phyloP scores from a whole-genome alignment of 1,284 basidiomycete species.

The Tilletia setariae region DNA sequence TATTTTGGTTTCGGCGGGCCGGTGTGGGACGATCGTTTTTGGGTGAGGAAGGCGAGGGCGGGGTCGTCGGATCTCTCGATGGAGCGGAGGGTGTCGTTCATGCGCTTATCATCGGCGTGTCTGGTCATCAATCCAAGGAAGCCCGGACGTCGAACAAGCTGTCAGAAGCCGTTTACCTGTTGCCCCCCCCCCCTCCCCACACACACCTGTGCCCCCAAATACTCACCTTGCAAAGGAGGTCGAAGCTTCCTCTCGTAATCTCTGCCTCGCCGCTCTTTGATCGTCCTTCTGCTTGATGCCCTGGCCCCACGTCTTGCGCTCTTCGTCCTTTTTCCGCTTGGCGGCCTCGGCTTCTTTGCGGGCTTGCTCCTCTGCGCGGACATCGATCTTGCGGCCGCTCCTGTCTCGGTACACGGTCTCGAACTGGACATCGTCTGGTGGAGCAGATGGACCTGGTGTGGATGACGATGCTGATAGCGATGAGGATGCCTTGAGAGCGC shows the following conservation, averaged over 20 bases:
- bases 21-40: constrained; percentile 57
- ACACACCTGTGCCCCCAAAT: background rate
- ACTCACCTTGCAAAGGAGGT: constrained; percentile 68
- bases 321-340: constrained; percentile 64
- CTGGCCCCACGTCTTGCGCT: constrained; percentile 95
- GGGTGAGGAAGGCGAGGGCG: constrained; percentile 84
- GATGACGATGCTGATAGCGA: background rate
- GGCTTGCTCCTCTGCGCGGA: constrained; percentile 73
- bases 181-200: too few relatives aligned
- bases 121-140: constrained; percentile 37
- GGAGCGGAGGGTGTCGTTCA: constrained; percentile 77
- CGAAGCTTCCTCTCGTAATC: constrained; percentile 67
- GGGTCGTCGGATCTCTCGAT: constrained; percentile 90
- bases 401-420: constrained; percentile 91
- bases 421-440: background rate
- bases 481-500: background rate
- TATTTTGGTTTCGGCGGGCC: constrained; percentile 80
- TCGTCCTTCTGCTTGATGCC: constrained; percentile 71
- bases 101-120: constrained; percentile 73
- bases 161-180: too few relatives aligned
- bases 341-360: constrained; percentile 55
- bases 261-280: constrained; percentile 55
- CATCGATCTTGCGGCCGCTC: constrained; percentile 81
- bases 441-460: background rate
- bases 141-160: too few relatives aligned